phyloP scores from a whole-genome alignment of 208 protist genomes.

The Trichomonas tenax region DNA sequence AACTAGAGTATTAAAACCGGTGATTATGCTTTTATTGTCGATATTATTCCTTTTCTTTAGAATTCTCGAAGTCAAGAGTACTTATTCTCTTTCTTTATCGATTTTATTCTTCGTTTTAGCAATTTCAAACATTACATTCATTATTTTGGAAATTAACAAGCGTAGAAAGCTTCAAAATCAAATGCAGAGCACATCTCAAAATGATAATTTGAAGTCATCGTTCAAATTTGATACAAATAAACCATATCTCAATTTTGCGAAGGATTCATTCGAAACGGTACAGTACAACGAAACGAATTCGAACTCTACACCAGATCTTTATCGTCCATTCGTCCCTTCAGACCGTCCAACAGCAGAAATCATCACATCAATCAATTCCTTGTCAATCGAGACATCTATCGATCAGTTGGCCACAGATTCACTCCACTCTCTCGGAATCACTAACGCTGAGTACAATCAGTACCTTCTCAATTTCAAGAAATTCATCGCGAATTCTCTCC shows the following conservation, averaged over 20 bases:
- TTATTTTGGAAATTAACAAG: neutral
- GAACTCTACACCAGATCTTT: neutral
- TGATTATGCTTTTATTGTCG: neutral
- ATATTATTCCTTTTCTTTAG: neutral
- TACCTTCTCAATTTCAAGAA: neutral
- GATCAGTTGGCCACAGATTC: neutral
- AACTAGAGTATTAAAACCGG: neutral
- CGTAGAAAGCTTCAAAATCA: neutral
- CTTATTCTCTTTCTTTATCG: neutral
- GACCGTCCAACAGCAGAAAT: neutral
- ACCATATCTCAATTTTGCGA: neutral
- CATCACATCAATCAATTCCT: neutral
- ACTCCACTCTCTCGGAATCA: neutral
- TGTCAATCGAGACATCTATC: neutral
- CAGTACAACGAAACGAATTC: neutral
- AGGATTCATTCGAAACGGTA: neutral
- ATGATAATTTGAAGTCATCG: no score
- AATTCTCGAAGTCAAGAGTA: neutral
- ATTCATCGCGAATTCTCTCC: neutral
- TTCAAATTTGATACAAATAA: neutral
- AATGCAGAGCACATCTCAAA: no score
- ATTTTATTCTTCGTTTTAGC: neutral
- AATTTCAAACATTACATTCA: neutral
- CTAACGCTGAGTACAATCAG: neutral
- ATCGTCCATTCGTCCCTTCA: neutral